Evolutionary conservation across 495 filamentous ascomycete genomes (phyloP), one percentile per base, ranked within the genome.

Genomic region (Echria macrotheca): DNA sequence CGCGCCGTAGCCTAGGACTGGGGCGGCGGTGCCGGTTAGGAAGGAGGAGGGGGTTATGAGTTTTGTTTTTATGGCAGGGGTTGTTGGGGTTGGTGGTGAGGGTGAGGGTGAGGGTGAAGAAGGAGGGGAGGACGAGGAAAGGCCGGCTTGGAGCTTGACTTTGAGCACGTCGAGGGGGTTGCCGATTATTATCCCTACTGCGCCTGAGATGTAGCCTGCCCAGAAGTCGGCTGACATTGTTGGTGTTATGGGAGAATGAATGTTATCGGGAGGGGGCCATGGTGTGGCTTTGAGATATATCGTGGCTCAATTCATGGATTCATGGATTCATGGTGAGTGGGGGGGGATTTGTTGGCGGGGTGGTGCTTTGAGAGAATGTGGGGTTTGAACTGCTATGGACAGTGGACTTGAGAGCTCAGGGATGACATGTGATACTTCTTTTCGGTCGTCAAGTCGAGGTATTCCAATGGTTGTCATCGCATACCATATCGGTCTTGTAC

Each of bases 141-240:
- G 53, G 37, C 52, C 23, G 37, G 87, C 83, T 73, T 96, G 90
- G 4, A 89, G 69, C 24, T 78, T 81, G 35, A 90, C 86, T 70
- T 96, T 96, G 56, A 93, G 71, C 2, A 95, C 71, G 58, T 95
- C 90, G 0, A 96, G 71, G 2, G 90, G 90, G 53, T 93, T 94
- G 50, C 90, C 90, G 46, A 95, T 83, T 28, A 93, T 69, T 55
- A 96, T 95, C 35, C 86, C 85, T 4, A 80, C 72, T 43, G 83
- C 87, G 14, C 90, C 90, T 57, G 84, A 88, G 54, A 91, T 69
- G 67, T 95, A 95, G 55, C 89, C 86, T 18, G 77, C 84, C 84
- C 83, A 91, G 69, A 93, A 95, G 67, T 91, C 88, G 47, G 85
- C 77, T 25, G 85, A 85, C 85, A 91, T 91, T 51, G 36, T 55